Conservation (phyloP, 2,329 filamentous ascomycete genomes). For the Tolypocladium pustulatum region DNA sequence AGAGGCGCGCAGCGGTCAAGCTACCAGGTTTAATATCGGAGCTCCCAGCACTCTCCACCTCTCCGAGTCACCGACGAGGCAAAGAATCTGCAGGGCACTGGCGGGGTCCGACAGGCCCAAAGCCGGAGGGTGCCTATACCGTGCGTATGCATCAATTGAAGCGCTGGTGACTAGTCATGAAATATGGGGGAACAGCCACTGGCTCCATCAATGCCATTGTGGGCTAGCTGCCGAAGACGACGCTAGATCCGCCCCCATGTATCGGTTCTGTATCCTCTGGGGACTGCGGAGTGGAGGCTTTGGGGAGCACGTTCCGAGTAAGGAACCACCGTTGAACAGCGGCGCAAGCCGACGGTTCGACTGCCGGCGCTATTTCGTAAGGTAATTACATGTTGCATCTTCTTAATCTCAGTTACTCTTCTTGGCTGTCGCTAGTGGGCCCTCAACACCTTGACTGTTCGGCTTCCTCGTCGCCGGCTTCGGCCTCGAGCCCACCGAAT, state of each 20-base stretch:
- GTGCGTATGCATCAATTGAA: constrained; percentile 12
- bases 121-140: constrained; percentile 15
- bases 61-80: background rate
- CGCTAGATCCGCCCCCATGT: background rate
- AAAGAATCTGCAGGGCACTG: background rate
- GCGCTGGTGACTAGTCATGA: background rate
- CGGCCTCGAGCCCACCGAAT: constrained; percentile 59
- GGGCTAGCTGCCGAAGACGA: background rate
- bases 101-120: constrained; percentile 5
- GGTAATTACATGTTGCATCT: background rate
- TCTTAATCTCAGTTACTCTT: background rate
- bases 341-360: background rate
- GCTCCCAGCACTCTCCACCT: background rate
- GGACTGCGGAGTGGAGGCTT: background rate
- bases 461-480: constrained; percentile 3
- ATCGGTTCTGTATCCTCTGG: background rate
- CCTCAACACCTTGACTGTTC: background rate
- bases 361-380: background rate
- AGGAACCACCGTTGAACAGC: background rate
- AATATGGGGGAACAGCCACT: background rate
- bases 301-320: background rate
- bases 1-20: background rate
- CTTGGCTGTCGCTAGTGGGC: background rate
- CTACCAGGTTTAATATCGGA: background rate
- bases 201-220: background rate